These are phyloP conservation scores for Stylonectria norvegica DNA, from an alignment of 2,329 filamentous ascomycete genomes.

Conservation along the genomic window DNA sequence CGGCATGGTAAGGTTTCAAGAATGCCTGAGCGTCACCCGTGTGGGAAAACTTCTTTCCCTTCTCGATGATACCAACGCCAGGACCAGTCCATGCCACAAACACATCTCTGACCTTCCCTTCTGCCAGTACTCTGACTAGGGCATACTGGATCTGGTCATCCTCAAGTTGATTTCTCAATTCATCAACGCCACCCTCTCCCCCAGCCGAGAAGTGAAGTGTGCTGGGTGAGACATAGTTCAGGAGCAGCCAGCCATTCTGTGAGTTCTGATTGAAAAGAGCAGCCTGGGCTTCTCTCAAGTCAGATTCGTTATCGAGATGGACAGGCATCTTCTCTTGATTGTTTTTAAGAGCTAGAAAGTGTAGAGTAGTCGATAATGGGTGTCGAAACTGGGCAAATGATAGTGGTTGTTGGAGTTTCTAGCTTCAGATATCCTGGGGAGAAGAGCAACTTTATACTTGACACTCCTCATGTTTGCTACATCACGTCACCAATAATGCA, in stretches of 20 bases:
- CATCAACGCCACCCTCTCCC: conserved; percentile 1
- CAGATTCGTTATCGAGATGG: background rate
- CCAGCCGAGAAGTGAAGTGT: background rate
- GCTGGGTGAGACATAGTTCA: background rate
- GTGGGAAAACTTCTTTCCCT: background rate
- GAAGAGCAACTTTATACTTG: too few species aligned
- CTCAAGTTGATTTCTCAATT: background rate
- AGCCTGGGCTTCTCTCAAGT: conserved; percentile 1
- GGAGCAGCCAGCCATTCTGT: background rate
- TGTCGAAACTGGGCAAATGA: too few species aligned
- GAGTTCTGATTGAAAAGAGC: conserved; percentile 1
- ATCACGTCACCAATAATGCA: too few species aligned
- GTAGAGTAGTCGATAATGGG: too few species aligned
- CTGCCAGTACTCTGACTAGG: background rate
- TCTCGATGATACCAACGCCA: background rate
- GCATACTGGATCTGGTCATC: background rate
- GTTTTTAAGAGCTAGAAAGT: too few species aligned
- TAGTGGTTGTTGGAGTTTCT: too few species aligned
- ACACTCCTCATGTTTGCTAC: too few species aligned
- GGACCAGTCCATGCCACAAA: background rate
- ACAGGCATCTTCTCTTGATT: background rate
- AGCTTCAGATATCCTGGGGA: too few species aligned
- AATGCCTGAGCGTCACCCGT: background rate
- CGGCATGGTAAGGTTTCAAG: too few species aligned
- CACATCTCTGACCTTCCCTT: background rate